Base-by-base conservation (phyloP, 2,329 filamentous ascomycete genomes). In the Aspergillus tubingensis region DNA sequence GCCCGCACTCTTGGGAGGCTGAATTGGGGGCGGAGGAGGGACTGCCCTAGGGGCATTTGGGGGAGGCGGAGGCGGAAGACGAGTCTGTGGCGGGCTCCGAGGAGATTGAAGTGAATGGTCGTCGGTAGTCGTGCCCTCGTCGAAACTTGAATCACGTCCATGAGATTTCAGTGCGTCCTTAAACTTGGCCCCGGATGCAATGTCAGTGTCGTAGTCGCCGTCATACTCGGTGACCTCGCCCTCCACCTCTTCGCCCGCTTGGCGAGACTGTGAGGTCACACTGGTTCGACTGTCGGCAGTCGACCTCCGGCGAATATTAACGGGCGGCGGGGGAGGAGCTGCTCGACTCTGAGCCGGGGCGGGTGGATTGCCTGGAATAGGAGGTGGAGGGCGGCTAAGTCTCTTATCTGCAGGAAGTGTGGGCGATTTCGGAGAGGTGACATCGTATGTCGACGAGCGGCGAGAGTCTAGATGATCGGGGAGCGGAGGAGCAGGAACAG, bases 141-240 rank as follows among this genome's bases (percentile, higher is more conserved):
- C 92, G 57, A 90, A 73, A 72, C 91, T 96, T 6, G 89, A 86
- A 49, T 94, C 91, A 57, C 89, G 86, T 7, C 84, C 86, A 74
- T 96, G 92, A 8, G 91, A 81, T 75, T 94, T 96, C 62, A 98
- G 77, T 0, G 94, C 93, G 78, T 96, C 94, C 77, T 96, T 97
- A 76, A 96, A 92, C 58, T 91, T 91, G n/a, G 87, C 92, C 8
- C 91, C 89, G n/a, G 93, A 91, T 1, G 90, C 93, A 72, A 98
- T 98, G 73, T 98, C 95, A 6, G 95, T 98, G 69, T 98, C 95
- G 73, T 98, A 98, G 72, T 98, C 95, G 6, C 94, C 95, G 73
- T 99, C 95, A 71, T 98, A 98, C 72, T 97, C 94, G 0, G 92
- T 96, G 36, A 92, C 85, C 70, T 96, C 92, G 61, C 90, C 91